A percentile compares a stretch with the other conserved stretches of the same genome.
phyloP scores from a whole-genome alignment of 179 eudicot genomes.

The Sideroxylon spinosum region DNA sequence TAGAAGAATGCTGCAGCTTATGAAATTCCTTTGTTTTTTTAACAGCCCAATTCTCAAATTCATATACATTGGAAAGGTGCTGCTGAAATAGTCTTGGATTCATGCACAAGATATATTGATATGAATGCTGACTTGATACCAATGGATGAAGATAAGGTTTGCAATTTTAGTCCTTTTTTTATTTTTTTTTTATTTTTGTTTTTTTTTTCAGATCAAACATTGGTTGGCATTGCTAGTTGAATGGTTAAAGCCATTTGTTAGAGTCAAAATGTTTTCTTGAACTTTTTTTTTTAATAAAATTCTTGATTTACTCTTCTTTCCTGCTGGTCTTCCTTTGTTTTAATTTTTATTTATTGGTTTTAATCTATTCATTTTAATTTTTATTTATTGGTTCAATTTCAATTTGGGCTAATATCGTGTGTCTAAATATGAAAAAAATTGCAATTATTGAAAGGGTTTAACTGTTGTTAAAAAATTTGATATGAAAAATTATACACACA shows the following conservation, averaged over 20 bases:
- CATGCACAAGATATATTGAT: slow-evolving; percentile 62
- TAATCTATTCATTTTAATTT: not conserved
- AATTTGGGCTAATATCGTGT: not conserved
- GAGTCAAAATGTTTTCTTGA: not conserved
- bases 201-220: not conserved
- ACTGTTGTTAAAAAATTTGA: not conserved
- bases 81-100: slow-evolving; percentile 78
- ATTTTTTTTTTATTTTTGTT: no score
- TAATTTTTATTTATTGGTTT: not conserved
- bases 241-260: not conserved
- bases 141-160: slow-evolving; percentile 68
- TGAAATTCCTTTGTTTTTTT: slow-evolving; percentile 22
- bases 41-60: slow-evolving; percentile 56
- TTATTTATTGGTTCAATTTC: not conserved
- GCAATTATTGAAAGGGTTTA: not conserved
- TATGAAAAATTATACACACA: not conserved
- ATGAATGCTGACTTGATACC: slow-evolving; percentile 35
- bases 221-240: not conserved
- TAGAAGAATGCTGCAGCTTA: slow-evolving; percentile 27
- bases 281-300: not conserved
- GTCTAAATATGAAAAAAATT: not conserved
- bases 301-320: not conserved
- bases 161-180: slow-evolving; percentile 5
- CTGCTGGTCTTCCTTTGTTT: no score
- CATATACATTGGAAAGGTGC: slow-evolving; percentile 97